Evolutionary conservation across 176 grass and related monocot species (phyloP), one percentile per base, ranked within the genome.

Genomic region (Musa itinerans): DNA sequence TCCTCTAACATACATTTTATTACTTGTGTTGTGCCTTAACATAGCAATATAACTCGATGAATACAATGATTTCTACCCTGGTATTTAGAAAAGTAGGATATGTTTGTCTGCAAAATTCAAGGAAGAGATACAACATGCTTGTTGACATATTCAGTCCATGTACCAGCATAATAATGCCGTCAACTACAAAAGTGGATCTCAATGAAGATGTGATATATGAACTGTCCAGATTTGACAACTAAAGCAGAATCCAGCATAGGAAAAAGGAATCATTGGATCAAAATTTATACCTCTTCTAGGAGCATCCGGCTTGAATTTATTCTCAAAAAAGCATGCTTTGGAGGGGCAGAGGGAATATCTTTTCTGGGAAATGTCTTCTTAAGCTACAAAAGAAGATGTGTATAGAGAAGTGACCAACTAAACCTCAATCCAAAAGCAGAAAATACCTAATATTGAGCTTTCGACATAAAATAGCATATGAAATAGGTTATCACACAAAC

Each of bases 291-390:
- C 96, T 94, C 91, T 89, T 99, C 96, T 77, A 94, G 84, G 84
- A 94, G 96, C 78, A 89, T 52, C 53, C 90, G 86, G 72, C 84
- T 93, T 73, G 90, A 91, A 84, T 94, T 99, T 87, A 99, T 91
- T 87, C 88, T 90, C 82, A 86, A 75, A 68, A 94, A 99, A 78
- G 96, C 72, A 72, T 94, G 84, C 83, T 91, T 99, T 1, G 96
- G 90, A 81, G 96, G 96, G 68, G 88, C 88, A 11, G 79, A 8
- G 23, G 88, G 86, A 16, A 92, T 80, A 27, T 91, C 79, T 82
- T 95, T 99, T 80, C 74, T 91, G 12, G 96, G 86, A 86, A 92
- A 99, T 10, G 73, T 59, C 17, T 68, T 79, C 82, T 99, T 99
- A 86, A 99, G 80, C 96, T 99, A 84, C 22, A 91, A 82, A 54